phyloP scores from a whole-genome alignment of 257 asterid genomes.

The Coffea eugenioides region DNA sequence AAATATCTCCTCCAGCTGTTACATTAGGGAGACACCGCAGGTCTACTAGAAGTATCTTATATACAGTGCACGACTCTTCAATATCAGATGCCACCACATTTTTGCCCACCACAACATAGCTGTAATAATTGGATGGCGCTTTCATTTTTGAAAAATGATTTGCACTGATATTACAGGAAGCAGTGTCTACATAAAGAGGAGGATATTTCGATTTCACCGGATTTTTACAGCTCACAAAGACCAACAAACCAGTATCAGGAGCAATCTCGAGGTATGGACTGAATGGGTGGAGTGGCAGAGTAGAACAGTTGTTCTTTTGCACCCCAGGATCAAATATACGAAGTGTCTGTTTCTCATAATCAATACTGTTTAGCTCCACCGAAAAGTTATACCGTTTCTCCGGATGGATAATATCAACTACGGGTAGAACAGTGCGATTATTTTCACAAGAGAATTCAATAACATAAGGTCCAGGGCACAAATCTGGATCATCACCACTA shows the following conservation, averaged over 20 bases:
- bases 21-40: no score
- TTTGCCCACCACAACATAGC: background rate
- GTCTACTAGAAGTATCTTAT: background rate
- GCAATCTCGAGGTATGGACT: no score
- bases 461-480: background rate
- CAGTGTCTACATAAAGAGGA: background rate
- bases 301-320: background rate
- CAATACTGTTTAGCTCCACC: background rate
- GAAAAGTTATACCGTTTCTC: background rate
- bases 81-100: background rate
- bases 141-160: no score
- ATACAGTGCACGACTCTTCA: background rate
- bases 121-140: background rate
- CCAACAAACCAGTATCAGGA: background rate
- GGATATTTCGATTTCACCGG: background rate
- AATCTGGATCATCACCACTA: background rate
- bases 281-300: background rate
- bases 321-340: background rate
- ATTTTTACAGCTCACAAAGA: background rate
- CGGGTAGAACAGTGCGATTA: background rate
- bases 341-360: rapidly evolving
- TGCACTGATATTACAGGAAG: background rate
- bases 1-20: no score
- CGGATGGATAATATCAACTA: no score
- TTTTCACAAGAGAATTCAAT: background rate